Evolutionary conservation across 495 filamentous ascomycete species (phyloP).

Genomic region (Letharia columbiana): DNA sequence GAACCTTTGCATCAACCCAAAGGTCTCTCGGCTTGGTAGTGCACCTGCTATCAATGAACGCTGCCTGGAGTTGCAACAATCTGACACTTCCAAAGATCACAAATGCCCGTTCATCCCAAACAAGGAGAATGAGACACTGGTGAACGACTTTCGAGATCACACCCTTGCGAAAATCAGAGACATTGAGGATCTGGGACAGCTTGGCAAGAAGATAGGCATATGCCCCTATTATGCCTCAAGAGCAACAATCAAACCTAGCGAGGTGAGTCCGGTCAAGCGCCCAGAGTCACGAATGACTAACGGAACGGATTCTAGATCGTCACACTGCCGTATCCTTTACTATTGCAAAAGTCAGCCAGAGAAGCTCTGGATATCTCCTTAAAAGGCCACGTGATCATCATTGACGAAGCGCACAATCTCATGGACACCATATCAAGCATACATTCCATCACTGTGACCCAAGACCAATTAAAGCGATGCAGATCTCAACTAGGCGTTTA

Average conservation of each 20-base stretch:
- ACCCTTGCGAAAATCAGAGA: slow-evolving; percentile 77
- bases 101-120: slow-evolving; percentile 75
- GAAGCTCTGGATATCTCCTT: slow-evolving; percentile 81
- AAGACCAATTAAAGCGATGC: slow-evolving; percentile 61
- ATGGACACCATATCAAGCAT: slow-evolving; percentile 90
- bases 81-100: slow-evolving; percentile 52
- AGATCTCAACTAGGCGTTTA: slow-evolving; percentile 71
- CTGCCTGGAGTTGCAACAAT: slow-evolving; percentile 85
- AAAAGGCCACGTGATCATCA: slow-evolving; percentile 79
- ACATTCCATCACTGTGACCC: slow-evolving; percentile 67
- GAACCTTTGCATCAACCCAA: slow-evolving; percentile 85
- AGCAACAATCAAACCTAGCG: slow-evolving; percentile 68
- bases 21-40: slow-evolving; percentile 61
- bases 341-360: slow-evolving; percentile 81
- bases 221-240: slow-evolving; percentile 96
- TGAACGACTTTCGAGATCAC: slow-evolving; percentile 81
- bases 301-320: slow-evolving; percentile 56
- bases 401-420: slow-evolving; percentile 96
- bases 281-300: slow-evolving; percentile 18
- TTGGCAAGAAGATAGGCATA: slow-evolving; percentile 71
- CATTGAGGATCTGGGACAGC: slow-evolving; percentile 77
- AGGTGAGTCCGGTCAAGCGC: slow-evolving; percentile 36
- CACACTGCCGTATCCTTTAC: slow-evolving; percentile 84
- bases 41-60: slow-evolving; percentile 85
- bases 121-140: slow-evolving; percentile 59